Evolutionary conservation across 1,284 basidiomycete genomes (phyloP).

Genomic region (Flammula alnicola): DNA sequence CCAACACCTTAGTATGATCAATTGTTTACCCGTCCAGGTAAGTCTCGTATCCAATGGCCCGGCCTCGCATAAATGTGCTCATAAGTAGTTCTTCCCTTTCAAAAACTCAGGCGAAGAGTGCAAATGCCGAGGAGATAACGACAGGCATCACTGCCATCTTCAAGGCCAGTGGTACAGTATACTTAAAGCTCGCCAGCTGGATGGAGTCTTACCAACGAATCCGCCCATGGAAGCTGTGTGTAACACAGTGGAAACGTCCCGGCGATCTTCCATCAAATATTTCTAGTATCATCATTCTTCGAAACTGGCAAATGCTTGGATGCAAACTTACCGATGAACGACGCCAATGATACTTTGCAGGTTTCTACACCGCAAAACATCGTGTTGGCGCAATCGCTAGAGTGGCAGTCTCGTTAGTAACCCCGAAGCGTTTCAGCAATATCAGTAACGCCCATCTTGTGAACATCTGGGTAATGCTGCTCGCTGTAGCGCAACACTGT

Average conservation of each 20-base stretch:
- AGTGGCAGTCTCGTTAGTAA: slow-evolving; percentile 1
- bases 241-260: slow-evolving; percentile 11
- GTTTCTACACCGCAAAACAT: slow-evolving; percentile 51
- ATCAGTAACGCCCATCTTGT: too few relatives aligned
- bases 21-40: too few relatives aligned
- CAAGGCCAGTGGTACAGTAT: slow-evolving; percentile 1
- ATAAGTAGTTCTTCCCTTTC: too few relatives aligned
- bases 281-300: background rate
- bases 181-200: slow-evolving; percentile 2
- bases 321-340: slow-evolving; percentile 45
- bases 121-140: slow-evolving; percentile 5
- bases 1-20: too few relatives aligned
- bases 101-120: slow-evolving; percentile 2
- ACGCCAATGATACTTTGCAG: slow-evolving; percentile 47
- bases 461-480: slow-evolving; percentile 51
- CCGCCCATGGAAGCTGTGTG: slow-evolving; percentile 15
- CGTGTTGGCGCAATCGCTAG: slow-evolving; percentile 26
- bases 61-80: too few relatives aligned
- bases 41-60: too few relatives aligned
- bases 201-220: slow-evolving; percentile 11
- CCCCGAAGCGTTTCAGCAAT: too few relatives aligned
- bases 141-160: slow-evolving; percentile 2
- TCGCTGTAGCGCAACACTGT: slow-evolving; percentile 33
- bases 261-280: slow-evolving; percentile 11
- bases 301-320: too few relatives aligned